Evolutionary conservation across 1,284 basidiomycete genomes (phyloP), one percentile per base, ranked within the genome.

Genomic region (Moniliophthora roreri): DNA sequence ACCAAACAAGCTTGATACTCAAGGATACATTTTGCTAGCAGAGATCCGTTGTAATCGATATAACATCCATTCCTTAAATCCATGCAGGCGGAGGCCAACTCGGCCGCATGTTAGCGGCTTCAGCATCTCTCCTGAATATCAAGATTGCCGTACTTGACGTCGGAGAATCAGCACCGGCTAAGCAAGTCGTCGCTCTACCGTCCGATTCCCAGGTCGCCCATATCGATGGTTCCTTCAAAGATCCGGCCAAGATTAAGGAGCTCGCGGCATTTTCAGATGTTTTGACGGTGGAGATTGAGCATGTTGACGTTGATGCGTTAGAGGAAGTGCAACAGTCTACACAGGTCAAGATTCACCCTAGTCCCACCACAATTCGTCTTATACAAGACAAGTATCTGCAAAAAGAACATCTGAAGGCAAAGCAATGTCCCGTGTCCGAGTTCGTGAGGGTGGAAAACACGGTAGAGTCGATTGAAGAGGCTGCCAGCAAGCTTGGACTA

Each of bases 321-420:
- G 84, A 87, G 53, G 77, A 85, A 39, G 78, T 93, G 6, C 78
- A 84, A 62, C 63, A 69, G 23, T 55, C 48, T 6, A 73, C 75
- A 8, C 68, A 74, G 9, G 74, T 91, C 40, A 79, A 80, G 47
- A 87, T 98, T 3, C 94, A 96, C 68, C 96, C 96, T 0, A 82
- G 81, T 52, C 93, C 96, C 0, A 72, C 72, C 28, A 96, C 95
- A 4, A 91, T 99, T 66, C 79, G 84, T 38, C 79, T 90, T 49
- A 98, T 99, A 60, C 97, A 99, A 73, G 95, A 99, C 79, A 99
- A 99, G 75, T 90, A 87, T 68, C 73, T 78, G 8, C 96, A 99
- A 68, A 98, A 99, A 74, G 73, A 80, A 52, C 89, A 95, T 65
- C 78, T 98, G 3, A 69, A 70, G 8, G 65, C 76, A 5, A 72